A percentile compares a stretch with the other conserved stretches of the same genome.
Conservation (phyloP, 352 stramenopile genomes). For the Phytophthora citricola region DNA sequence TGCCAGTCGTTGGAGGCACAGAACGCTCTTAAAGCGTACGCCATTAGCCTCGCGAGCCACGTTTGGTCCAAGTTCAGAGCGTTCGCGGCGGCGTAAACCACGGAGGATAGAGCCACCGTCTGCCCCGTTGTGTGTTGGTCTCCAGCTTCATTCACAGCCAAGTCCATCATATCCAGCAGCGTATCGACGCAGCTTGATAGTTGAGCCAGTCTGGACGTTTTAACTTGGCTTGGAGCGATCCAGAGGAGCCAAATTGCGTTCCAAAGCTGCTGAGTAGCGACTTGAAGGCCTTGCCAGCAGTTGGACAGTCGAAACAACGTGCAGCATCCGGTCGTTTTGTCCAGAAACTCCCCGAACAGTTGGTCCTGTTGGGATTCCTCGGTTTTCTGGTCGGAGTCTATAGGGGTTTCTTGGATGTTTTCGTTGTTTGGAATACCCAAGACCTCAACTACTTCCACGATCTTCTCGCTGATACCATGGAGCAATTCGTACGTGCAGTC, state of each 20-base stretch:
- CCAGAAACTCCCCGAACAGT: conserved; percentile 43
- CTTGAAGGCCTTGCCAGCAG: conserved; percentile 70
- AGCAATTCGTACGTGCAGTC: conserved; percentile 52
- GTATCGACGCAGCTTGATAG: conserved; percentile 45
- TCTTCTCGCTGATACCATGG: conserved; percentile 6
- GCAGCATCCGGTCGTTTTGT: conserved; percentile 51
- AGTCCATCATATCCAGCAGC: conserved; percentile 71
- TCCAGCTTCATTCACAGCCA: conserved; percentile 6
- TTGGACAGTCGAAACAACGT: conserved; percentile 50
- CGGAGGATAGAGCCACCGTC: conserved; percentile 44
- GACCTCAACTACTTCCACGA: too few relatives aligned
- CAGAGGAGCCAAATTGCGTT: conserved; percentile 65
- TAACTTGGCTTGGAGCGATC: conserved; percentile 51
- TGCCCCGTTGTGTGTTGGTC: conserved; percentile 9
- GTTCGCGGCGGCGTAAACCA: conserved; percentile 43
- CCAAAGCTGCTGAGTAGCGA: conserved; percentile 55
- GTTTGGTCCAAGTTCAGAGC: conserved; percentile 47
- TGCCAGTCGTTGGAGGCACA: conserved; percentile 52
- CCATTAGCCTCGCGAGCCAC: conserved; percentile 59
- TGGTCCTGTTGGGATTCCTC: conserved; percentile 7
- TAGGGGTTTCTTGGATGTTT: neutral
- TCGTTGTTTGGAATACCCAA: neutral
- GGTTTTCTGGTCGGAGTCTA: too few relatives aligned
- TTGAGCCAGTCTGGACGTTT: conserved; percentile 22
- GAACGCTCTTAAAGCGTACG: conserved; percentile 45